These are phyloP conservation scores for Dactylellina drechsleri DNA, from an alignment of 2,329 filamentous ascomycete genomes.

Conservation along the genomic window DNA sequence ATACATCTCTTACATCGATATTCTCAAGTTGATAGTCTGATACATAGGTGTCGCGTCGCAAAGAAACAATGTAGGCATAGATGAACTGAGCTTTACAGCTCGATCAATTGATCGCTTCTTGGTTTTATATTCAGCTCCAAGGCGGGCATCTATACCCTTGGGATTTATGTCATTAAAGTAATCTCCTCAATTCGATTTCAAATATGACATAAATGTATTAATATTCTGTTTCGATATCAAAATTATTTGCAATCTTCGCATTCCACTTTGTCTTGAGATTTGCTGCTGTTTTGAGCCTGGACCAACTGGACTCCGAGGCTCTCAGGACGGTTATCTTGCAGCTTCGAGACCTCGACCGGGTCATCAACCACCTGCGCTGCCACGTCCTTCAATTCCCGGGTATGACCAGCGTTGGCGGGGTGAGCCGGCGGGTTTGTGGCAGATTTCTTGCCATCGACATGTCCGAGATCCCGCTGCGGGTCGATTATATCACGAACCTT, in stretches of 20 bases:
- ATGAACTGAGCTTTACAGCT: no score
- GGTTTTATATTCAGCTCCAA: no score
- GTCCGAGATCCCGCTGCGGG: conserved; percentile 41
- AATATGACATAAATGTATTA: no score
- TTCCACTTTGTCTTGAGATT: not conserved
- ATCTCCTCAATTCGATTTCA: no score
- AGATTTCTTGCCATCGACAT: conserved; percentile 52
- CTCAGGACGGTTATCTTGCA: conserved; percentile 9
- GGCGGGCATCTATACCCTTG: no score
- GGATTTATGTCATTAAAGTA: no score
- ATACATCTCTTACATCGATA: not conserved
- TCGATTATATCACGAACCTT: conserved; percentile 53
- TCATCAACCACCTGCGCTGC: conserved; percentile 1
- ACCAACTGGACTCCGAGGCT: not conserved
- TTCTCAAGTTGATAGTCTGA: no score
- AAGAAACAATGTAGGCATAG: no score
- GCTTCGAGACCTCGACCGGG: not conserved
- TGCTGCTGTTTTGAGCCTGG: conserved; percentile 3
- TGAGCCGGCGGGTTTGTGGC: conserved; percentile 3
- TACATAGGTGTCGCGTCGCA: no score
- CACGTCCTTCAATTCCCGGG: not conserved
- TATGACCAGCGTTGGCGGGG: not conserved
- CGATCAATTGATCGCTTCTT: no score
- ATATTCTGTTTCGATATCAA: no score
- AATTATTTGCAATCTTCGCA: conserved; percentile 45